Evolutionary conservation across 495 filamentous ascomycete species (phyloP).

Genomic region (Baudoinia panamericana): DNA sequence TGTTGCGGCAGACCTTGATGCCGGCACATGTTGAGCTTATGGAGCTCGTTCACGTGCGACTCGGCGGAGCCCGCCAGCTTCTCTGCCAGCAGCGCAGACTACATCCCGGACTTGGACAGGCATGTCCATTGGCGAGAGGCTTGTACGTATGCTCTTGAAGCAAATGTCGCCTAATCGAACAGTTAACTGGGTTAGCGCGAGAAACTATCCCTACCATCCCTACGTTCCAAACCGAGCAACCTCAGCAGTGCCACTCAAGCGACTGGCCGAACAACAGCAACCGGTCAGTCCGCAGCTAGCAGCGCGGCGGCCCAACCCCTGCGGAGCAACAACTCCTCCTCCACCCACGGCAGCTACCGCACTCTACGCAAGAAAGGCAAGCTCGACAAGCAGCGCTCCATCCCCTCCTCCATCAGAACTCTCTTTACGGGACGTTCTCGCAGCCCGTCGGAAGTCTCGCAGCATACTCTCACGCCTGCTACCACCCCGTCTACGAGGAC

Average conservation of each 20-base stretch:
- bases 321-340: background rate
- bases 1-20: no score
- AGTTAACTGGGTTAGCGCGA: no score
- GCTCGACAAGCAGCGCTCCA: constrained; percentile 3
- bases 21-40: no score
- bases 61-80: no score
- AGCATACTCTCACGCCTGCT: constrained; percentile 2
- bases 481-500: background rate
- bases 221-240: background rate
- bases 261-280: no score
- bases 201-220: background rate
- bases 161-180: no score
- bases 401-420: constrained; percentile 7
- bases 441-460: no score
- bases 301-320: background rate
- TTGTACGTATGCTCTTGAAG: no score
- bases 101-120: no score
- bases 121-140: no score
- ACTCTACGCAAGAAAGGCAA: background rate
- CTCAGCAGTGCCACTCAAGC: constrained; percentile 1
- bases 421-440: constrained; percentile 8
- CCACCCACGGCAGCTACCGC: background rate
- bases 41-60: no score
- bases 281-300: background rate
- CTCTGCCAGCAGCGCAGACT: no score